Conservation (phyloP, 1,139 yeast genomes). For the Lodderomyces beijingensis region DNA sequence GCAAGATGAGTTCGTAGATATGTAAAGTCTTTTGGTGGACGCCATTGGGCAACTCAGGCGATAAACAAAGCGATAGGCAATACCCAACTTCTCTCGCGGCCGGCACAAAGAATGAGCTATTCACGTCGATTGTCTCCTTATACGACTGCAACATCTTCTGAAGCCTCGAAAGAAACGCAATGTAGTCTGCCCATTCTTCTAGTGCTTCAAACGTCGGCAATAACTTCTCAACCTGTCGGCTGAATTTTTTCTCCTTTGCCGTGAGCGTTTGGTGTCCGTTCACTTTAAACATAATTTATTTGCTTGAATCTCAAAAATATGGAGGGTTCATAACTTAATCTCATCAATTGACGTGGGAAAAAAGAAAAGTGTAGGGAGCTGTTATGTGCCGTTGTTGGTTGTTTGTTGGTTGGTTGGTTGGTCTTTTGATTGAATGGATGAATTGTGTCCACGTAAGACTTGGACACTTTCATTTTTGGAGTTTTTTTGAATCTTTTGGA, state of each 20-base stretch:
- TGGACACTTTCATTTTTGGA: no score
- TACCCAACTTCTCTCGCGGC: conserved; percentile 38
- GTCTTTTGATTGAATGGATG: no score
- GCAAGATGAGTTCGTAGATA: conserved; percentile 68
- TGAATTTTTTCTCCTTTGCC: conserved; percentile 66
- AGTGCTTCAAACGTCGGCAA: conserved; percentile 76
- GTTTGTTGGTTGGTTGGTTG: no score
- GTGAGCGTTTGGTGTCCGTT: no score
- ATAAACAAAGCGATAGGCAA: conserved; percentile 60
- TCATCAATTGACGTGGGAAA: no score
- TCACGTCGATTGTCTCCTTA: conserved; percentile 34
- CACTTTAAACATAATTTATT: no score
- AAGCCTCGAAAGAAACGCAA: conserved; percentile 76
- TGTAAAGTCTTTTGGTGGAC: conserved; percentile 88
- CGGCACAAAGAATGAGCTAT: conserved; percentile 33
- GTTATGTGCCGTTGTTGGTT: no score
- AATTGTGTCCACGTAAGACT: no score
- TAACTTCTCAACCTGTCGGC: conserved; percentile 66
- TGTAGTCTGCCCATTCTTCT: conserved; percentile 98
- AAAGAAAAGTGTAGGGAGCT: no score
- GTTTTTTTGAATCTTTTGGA: no score
- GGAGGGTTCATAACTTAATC: no score
- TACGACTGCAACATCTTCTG: conserved; percentile 57
- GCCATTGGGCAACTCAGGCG: conserved; percentile 84
- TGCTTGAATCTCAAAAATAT: no score